Evolutionary conservation across 2,329 filamentous ascomycete species (phyloP).

Genomic region (Trichophaea hybrida): DNA sequence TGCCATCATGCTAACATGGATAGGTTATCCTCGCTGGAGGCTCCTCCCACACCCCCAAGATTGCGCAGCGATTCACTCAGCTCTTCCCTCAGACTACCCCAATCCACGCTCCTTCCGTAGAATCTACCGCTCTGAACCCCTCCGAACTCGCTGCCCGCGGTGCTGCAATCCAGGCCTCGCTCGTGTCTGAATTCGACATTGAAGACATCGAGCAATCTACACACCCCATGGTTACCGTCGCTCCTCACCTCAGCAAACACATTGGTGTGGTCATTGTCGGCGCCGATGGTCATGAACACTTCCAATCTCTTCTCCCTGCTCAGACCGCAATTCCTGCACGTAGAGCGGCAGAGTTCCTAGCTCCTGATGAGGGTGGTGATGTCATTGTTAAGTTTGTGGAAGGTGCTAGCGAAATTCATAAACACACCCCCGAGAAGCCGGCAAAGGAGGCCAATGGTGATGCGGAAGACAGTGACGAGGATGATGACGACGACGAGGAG

Average conservation of each 20-base stretch:
- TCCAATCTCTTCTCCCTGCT: slow-evolving; percentile 65
- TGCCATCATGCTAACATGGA: slow-evolving; percentile 5
- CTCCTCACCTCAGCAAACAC: slow-evolving; percentile 75
- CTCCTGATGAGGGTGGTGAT: slow-evolving; percentile 68
- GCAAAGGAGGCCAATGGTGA: slow-evolving; percentile 48
- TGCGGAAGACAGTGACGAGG: slow-evolving; percentile 41
- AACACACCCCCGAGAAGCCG: slow-evolving; percentile 67
- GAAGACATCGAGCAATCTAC: slow-evolving; percentile 92
- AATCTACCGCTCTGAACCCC: slow-evolving; percentile 69
- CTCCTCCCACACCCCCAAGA: slow-evolving; percentile 82
- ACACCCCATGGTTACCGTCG: slow-evolving; percentile 85
- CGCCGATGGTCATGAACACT: slow-evolving; percentile 48
- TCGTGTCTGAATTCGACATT: slow-evolving; percentile 87
- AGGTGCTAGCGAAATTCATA: slow-evolving; percentile 79
- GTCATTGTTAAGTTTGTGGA: slow-evolving; percentile 80
- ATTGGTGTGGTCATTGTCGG: slow-evolving; percentile 66
- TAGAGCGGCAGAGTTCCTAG: slow-evolving; percentile 62
- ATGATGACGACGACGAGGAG: slow-evolving; percentile 43
- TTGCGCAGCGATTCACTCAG: slow-evolving; percentile 62
- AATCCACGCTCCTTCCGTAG: slow-evolving; percentile 72
- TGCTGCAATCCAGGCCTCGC: slow-evolving; percentile 84
- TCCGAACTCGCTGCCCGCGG: slow-evolving; percentile 79
- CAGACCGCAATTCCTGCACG: slow-evolving; percentile 85
- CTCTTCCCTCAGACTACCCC: slow-evolving; percentile 69
- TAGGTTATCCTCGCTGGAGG: slow-evolving; percentile 79